Base-by-base conservation (phyloP, 768 basidiomycete genomes). In the Gloeopeniophorella convolvens region DNA sequence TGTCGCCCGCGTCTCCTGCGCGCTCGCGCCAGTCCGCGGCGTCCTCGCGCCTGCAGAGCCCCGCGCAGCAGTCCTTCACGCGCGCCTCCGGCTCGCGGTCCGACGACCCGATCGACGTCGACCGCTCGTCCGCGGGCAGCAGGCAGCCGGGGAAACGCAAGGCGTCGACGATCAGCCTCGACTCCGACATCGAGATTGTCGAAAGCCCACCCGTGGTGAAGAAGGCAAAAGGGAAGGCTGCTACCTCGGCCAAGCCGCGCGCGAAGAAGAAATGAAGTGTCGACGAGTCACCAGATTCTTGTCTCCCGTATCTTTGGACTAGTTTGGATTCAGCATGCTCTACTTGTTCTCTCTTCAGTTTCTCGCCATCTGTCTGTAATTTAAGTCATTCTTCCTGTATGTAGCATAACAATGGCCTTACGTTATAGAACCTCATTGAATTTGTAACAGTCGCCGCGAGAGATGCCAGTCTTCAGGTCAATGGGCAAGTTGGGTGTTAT, bases 1-100 rank as follows among this genome's bases (percentile, higher is more conserved):
- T 64, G 4, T 75, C 75, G 4, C 74, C 75, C 2, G 70, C 74
- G 32, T 79, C 74, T 0, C 82, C 83, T 2, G 66, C 72, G n/a
- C 70, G 62, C 30, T 74, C 75, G 11, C 63, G 64, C 23, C 63
- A 60, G 32, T 64, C 63, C 18, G 56, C 63, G 7, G 54, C 67
- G 9, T 43, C 51, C 2, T 61, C 60, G 4, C 53, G 60, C 28
- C 70, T 74, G 21, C 76, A 70, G 46, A 83, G 81, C 60, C 81
- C 82, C 11, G 67, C 68, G 13, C 69, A 70, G 44, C 61, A 45
- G 18, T 47, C 54, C 3, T 32, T 51, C 66, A 37, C 61, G 65
- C 53, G 59, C 65, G 45, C 68, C 64, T 56, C 73, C 18, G 63
- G 50, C 26, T 55, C 65, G 16, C 62, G 60, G 11, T 48, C 56